Conservation (phyloP, 176 grass and related monocot genomes). For the Bolboschoenus planiculmis region DNA sequence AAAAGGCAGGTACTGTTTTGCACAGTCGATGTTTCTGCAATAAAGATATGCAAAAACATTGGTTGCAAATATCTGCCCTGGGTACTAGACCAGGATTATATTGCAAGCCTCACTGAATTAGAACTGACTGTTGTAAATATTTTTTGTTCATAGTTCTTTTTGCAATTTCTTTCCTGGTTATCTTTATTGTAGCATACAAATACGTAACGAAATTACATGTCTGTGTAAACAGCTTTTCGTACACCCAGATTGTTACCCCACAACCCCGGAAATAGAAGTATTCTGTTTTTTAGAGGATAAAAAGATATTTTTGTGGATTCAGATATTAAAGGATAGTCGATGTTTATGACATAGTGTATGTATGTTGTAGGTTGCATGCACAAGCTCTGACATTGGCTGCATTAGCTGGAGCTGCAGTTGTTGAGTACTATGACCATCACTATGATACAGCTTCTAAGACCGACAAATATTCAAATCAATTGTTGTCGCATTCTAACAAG, state of each 20-base stretch:
- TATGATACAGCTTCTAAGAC: conserved; percentile 54
- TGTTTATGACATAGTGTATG: not conserved
- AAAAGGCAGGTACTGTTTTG: not conserved
- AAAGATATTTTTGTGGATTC: not conserved
- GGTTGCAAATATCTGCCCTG: not conserved
- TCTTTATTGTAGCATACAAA: not conserved
- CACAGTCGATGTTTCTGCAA: not conserved
- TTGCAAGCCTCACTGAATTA: not conserved
- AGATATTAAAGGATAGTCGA: not conserved
- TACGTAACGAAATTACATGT: not conserved
- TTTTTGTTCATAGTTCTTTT: not conserved
- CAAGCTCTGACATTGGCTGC: conserved; percentile 83
- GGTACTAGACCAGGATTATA: not conserved
- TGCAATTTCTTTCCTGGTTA: not conserved
- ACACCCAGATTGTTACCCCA: not conserved
- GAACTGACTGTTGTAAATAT: not conserved
- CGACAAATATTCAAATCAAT: conserved; percentile 62
- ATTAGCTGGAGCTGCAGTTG: conserved; percentile 61
- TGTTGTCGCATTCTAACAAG: conserved; percentile 64
- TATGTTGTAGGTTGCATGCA: conserved; percentile 71
- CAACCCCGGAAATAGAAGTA: not conserved
- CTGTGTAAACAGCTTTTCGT: not conserved
- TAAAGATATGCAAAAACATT: not conserved
- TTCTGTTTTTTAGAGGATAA: not conserved
- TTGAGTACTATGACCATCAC: conserved; percentile 81